Evolutionary conservation across 1,284 basidiomycete species (phyloP).

Genomic region (Gomphus sp.): DNA sequence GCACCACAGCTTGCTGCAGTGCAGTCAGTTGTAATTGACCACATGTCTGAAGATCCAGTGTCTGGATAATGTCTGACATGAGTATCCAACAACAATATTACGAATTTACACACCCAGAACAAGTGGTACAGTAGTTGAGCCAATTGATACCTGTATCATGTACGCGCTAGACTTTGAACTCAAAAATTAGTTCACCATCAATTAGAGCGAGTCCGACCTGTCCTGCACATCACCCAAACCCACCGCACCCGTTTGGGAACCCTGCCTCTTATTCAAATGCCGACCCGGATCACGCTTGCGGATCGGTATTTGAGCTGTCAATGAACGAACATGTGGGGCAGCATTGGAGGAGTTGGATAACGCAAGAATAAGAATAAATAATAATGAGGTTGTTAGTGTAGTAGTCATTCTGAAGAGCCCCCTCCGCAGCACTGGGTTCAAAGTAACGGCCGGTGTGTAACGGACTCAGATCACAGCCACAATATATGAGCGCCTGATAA

Average conservation of each 20-base stretch:
- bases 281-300: background rate
- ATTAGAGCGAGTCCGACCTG: constrained; percentile 26
- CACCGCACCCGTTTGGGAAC: constrained; percentile 17
- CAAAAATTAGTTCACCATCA: background rate
- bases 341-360: background rate
- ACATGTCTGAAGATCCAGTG: constrained; percentile 49
- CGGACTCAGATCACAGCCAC: too few species aligned
- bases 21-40: constrained; percentile 42
- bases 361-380: background rate
- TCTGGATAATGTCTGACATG: constrained; percentile 19
- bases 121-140: constrained; percentile 29
- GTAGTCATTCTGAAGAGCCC: background rate
- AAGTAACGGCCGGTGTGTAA: background rate
- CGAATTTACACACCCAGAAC: constrained; percentile 21
- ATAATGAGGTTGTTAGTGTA: background rate
- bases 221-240: constrained; percentile 38
- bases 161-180: constrained; percentile 29
- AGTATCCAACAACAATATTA: background rate
- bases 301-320: background rate
- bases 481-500: too few species aligned
- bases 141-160: constrained; percentile 35
- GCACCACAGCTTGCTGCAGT: constrained; percentile 19
- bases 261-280: background rate
- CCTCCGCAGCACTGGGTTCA: background rate
- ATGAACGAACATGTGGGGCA: background rate